phyloP scores from a whole-genome alignment of 176 grass and related monocot genomes.

The Saccharum officinarum region DNA sequence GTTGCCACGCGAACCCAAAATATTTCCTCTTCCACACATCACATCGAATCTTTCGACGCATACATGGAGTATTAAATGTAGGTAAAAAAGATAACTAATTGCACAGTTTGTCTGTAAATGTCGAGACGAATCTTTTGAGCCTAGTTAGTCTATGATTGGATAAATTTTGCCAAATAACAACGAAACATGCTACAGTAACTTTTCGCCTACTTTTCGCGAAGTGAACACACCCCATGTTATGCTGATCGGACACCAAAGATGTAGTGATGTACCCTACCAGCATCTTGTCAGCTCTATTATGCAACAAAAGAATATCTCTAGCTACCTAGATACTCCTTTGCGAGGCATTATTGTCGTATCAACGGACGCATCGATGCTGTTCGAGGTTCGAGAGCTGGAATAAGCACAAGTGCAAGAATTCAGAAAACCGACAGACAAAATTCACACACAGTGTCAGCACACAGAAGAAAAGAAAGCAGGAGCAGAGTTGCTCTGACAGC shows the following conservation, averaged over 20 bases:
- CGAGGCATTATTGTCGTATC: slow-evolving; percentile 48
- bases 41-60: no score
- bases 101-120: no score
- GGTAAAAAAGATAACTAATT: no score
- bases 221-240: no score
- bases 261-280: not conserved
- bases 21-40: no score
- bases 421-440: slow-evolving; percentile 14
- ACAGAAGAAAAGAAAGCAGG: not conserved
- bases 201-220: no score
- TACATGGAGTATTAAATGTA: no score
- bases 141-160: no score
- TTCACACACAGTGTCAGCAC: slow-evolving; percentile 25
- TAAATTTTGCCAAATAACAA: no score
- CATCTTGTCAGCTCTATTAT: slow-evolving; percentile 25
- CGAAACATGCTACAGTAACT: no score
- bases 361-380: slow-evolving; percentile 28
- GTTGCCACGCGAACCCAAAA: no score
- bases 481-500: slow-evolving; percentile 27
- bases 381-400: slow-evolving; percentile 35
- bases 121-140: no score
- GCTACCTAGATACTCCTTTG: slow-evolving; percentile 23
- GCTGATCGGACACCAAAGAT: slow-evolving; percentile 6
- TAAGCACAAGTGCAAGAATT: slow-evolving; percentile 5
- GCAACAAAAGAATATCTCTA: slow-evolving; percentile 24